Evolutionary conservation across 805 yeast species (phyloP).

Genomic region (Hanseniaspora singularis): DNA sequence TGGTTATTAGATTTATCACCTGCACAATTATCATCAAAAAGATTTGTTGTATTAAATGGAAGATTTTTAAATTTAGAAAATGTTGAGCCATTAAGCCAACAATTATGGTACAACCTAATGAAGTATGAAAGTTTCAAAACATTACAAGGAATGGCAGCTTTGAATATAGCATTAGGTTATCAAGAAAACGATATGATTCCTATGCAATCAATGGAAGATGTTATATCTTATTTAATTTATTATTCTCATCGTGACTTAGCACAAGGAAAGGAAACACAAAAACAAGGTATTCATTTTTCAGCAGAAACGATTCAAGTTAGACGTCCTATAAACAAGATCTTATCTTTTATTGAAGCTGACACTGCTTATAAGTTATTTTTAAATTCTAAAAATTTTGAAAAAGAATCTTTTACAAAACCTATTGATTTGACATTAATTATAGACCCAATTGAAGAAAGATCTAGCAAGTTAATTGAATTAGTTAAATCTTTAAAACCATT

Average conservation of each 20-base stretch:
- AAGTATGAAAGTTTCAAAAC: conserved; percentile 40
- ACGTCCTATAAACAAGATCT: conserved; percentile 20
- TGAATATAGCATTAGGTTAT: conserved; percentile 21
- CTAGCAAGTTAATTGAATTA: conserved; percentile 51
- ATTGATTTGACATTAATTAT: conserved; percentile 49
- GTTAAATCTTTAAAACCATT: conserved; percentile 26
- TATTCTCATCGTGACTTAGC: conserved; percentile 24
- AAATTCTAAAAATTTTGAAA: conserved; percentile 20
- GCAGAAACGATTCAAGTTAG: conserved; percentile 36
- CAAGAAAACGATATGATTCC: conserved; percentile 19
- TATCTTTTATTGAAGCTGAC: conserved; percentile 17
- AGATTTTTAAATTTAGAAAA: conserved; percentile 34
- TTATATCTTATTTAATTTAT: conserved; percentile 35
- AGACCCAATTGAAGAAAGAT: conserved; percentile 60
- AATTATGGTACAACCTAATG: conserved; percentile 32
- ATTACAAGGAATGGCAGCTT: conserved; percentile 26
- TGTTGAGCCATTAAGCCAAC: conserved; percentile 15
- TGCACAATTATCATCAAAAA: conserved; percentile 23
- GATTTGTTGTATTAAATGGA: conserved; percentile 43
- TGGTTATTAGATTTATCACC: conserved; percentile 25
- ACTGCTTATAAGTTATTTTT: conserved; percentile 17
- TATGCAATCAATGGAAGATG: conserved; percentile 38
- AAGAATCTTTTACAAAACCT: conserved; percentile 25
- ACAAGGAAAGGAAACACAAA: conserved; percentile 16
- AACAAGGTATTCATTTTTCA: conserved; percentile 32